Evolutionary conservation across 345 rosid genomes (phyloP), one percentile per base, ranked within the genome.

Genomic region (Fremontodendron californicum): DNA sequence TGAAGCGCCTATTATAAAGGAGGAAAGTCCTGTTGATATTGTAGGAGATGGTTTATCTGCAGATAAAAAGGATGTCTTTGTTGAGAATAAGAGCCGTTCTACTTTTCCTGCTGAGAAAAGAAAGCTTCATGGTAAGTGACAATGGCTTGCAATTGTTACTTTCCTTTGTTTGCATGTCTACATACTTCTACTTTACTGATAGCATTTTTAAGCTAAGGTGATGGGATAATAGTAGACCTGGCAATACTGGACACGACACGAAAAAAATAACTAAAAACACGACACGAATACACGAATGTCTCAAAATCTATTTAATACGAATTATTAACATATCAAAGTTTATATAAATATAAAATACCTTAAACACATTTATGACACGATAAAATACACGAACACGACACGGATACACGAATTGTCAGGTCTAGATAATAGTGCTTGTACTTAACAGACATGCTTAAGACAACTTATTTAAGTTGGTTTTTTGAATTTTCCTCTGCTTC

Each of bases 91-190:
- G 77, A 81, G 75, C 76, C 77, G 19, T 51, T 79, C 80, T 5
- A 61, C 78, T 79, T 76, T 79, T 55, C 82, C 87, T 82, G 81
- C 86, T 49, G 97, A 90, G 87, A 95, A 95, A 88, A 87, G 97
- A 82, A 96, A 93, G 86, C 84, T 87, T 78, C 87, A 63, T 78
- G 95, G 99, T 96, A 86, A 78, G 89, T 40, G 31, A 33, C 61
- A 33, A 49, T 1, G 43, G 29, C 60, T 52, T 31, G 61, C 61
- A 43, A 43, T 43, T 67, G 42, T 57, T 18, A 43, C 23, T 2
- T 9, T 39, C 57, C 2, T 54, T 71, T 27, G 5, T 25, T 61
- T 57, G 35, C 37, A 54, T 43, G 37, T 60, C 33, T 58, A 0
- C 18, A 4, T 33, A 0, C 67, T 58, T 74, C 21, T 61, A 23